These are phyloP conservation scores for Babesia ovis DNA, from an alignment of 169 alveolate genomes.

Conservation along the genomic window DNA sequence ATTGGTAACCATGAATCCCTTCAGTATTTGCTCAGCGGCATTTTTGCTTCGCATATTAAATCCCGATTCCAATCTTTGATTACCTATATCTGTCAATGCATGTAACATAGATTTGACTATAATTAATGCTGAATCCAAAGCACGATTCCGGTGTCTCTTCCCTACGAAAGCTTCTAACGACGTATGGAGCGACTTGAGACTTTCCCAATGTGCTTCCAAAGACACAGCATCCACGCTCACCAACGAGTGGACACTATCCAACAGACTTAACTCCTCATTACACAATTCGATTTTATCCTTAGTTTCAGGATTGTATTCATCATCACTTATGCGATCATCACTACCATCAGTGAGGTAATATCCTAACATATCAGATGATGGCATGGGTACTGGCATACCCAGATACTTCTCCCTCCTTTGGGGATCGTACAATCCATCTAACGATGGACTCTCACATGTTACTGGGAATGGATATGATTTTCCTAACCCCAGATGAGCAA, in stretches of 20 bases:
- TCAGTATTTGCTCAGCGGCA: slow-evolving; percentile 34
- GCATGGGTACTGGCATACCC: slow-evolving; percentile 69
- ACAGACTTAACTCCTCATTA: slow-evolving; percentile 8
- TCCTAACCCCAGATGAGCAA: slow-evolving; percentile 70
- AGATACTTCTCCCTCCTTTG: slow-evolving; percentile 59
- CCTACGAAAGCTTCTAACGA: slow-evolving; percentile 3
- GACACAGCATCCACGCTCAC: background rate
- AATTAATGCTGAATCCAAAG: background rate
- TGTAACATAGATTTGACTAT: background rate
- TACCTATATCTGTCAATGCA: background rate
- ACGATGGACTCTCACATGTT: slow-evolving; percentile 16
- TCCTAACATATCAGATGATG: slow-evolving; percentile 57
- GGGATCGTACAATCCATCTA: slow-evolving; percentile 67
- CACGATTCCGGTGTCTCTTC: slow-evolving; percentile 8
- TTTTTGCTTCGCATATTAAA: slow-evolving; percentile 12
- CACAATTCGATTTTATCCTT: background rate
- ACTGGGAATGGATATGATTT: slow-evolving; percentile 50
- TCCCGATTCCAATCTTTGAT: background rate
- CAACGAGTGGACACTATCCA: slow-evolving; percentile 7
- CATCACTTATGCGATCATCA: slow-evolving; percentile 76
- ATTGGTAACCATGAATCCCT: slow-evolving; percentile 23
- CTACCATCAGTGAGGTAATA: slow-evolving; percentile 79
- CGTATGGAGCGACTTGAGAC: background rate
- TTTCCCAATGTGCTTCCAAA: background rate
- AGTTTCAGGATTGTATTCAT: slow-evolving; percentile 3